These are phyloP conservation scores for Scedosporium dehoogii DNA, from an alignment of 2,329 filamentous ascomycete genomes.

Conservation along the genomic window DNA sequence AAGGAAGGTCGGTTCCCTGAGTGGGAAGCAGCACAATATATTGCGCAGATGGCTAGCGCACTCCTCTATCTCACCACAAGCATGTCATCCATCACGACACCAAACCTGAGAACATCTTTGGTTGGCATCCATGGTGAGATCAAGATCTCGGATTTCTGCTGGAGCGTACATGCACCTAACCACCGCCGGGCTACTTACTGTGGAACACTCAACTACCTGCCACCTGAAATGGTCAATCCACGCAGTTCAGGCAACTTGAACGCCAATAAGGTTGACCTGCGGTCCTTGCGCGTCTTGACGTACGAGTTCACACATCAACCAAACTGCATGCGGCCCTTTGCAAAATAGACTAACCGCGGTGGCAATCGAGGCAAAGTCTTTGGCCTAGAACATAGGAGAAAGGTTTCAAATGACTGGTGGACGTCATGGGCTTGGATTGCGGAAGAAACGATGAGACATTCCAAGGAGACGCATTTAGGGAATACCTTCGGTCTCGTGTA, in stretches of 20 bases:
- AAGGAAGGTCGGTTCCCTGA: conserved; percentile 73
- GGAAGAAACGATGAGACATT: too few species aligned
- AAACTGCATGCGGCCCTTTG: too few species aligned
- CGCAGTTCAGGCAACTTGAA: conserved; percentile 78
- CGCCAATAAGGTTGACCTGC: conserved; percentile 90
- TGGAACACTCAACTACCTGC: conserved; percentile 95
- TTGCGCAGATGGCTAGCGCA: conserved; percentile 81
- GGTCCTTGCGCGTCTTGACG: conserved; percentile 88
- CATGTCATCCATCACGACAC: conserved; percentile 97
- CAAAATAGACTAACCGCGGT: too few species aligned
- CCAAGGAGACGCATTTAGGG: too few species aligned
- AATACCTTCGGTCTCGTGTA: too few species aligned
- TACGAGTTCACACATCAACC: conserved; percentile 55
- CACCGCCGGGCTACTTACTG: conserved; percentile 92
- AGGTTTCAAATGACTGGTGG: too few species aligned
- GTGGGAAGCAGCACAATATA: conserved; percentile 77
- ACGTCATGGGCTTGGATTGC: too few species aligned
- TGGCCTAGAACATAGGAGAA: too few species aligned
- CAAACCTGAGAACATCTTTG: conserved; percentile 93
- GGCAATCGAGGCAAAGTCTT: too few species aligned
- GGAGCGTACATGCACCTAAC: conserved; percentile 96
- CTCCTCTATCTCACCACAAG: conserved; percentile 85
- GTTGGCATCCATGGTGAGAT: conserved; percentile 95
- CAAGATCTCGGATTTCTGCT: conserved; percentile 97
- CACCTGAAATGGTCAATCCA: conserved; percentile 91